Evolutionary conservation across 352 stramenopile species (phyloP).

Genomic region (Phytophthora pini): DNA sequence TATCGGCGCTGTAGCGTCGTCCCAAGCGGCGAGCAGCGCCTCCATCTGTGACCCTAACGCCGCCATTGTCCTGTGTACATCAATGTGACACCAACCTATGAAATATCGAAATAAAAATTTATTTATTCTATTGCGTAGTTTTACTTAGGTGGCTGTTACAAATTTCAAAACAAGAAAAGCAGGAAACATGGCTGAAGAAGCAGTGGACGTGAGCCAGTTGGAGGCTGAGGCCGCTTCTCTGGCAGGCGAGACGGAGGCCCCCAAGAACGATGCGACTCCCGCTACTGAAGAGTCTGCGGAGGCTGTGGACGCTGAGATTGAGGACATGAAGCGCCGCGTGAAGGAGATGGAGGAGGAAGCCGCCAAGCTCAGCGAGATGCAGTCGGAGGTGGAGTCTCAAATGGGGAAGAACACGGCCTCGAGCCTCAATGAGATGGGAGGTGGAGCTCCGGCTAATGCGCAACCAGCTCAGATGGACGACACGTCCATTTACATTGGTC

Average conservation of each 20-base stretch:
- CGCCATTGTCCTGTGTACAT: constrained; percentile 10
- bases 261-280: constrained; percentile 4
- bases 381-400: constrained; percentile 82
- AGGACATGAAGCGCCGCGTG: constrained; percentile 86
- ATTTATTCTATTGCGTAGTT: too few species aligned
- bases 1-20: constrained; percentile 41
- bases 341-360: constrained; percentile 86
- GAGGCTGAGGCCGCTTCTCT: constrained; percentile 57
- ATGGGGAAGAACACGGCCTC: constrained; percentile 72
- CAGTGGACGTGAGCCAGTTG: constrained; percentile 59
- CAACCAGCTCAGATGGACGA: constrained; percentile 64
- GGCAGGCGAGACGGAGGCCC: constrained; percentile 27
- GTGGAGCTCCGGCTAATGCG: constrained; percentile 23
- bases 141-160: constrained; percentile 1
- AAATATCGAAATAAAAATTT: too few species aligned
- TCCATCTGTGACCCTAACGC: constrained; percentile 26
- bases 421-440: constrained; percentile 51
- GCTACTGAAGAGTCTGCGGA: constrained; percentile 38
- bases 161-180: constrained; percentile 38
- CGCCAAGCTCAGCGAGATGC: constrained; percentile 85
- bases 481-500: constrained; percentile 94
- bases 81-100: not conserved
- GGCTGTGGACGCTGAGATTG: constrained; percentile 73
- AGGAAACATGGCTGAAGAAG: constrained; percentile 41
- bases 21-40: constrained; percentile 35